These are phyloP conservation scores for Fusarium nisikadoi DNA, from an alignment of 2,329 filamentous ascomycete genomes.

Conservation along the genomic window DNA sequence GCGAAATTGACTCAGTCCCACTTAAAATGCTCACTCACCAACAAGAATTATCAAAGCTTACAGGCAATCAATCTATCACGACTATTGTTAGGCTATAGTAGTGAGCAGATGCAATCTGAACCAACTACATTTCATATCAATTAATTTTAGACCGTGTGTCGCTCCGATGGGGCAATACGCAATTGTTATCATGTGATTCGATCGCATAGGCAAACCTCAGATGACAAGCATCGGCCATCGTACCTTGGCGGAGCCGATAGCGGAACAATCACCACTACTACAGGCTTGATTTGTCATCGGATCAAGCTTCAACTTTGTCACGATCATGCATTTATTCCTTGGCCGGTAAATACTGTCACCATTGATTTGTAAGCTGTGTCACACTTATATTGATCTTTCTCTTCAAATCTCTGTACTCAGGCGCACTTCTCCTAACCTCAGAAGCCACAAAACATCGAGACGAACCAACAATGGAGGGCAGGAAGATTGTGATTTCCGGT, in stretches of 20 bases:
- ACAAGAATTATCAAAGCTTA: neutral
- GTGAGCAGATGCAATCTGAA: no score
- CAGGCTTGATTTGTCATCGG: neutral
- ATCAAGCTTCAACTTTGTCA: neutral
- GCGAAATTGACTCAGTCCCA: constrained; percentile 30
- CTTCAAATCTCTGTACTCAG: fast-evolving
- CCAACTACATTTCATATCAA: no score
- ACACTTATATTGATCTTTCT: fast-evolving
- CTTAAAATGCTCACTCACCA: constrained; percentile 1
- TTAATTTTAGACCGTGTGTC: no score
- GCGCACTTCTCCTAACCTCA: fast-evolving
- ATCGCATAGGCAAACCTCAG: neutral
- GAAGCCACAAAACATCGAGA: neutral
- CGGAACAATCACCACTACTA: neutral
- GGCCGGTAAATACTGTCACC: fast-evolving
- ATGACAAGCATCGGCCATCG: neutral
- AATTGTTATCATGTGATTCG: no score
- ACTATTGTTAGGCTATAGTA: neutral
- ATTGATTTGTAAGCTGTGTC: fast-evolving
- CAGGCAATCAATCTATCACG: no score
- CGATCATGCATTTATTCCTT: neutral
- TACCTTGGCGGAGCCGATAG: neutral
- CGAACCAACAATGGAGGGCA: neutral
- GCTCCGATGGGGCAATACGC: fast-evolving
- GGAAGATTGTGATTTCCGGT: neutral